A percentile compares a stretch with the other conserved stretches of the same genome.
phyloP scores from a whole-genome alignment of 169 alveolate species.

The Babesia sp. region DNA sequence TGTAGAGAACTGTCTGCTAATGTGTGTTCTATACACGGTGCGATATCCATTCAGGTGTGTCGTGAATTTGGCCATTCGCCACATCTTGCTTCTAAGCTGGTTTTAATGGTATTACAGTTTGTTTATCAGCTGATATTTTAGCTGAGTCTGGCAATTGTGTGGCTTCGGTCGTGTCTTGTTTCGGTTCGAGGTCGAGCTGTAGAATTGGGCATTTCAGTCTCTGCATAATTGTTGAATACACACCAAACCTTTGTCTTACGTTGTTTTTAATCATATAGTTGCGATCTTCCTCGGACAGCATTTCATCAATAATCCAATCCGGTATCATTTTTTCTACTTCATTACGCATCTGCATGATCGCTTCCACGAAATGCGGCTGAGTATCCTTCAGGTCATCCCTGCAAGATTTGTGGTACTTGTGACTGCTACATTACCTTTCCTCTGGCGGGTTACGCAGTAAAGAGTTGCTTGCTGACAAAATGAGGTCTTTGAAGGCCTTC shows the following conservation, averaged over 20 bases:
- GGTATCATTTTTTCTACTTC: slow-evolving; percentile 73
- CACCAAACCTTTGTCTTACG: slow-evolving; percentile 4
- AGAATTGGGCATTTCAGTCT: slow-evolving; percentile 33
- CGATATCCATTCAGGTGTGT: slow-evolving; percentile 3
- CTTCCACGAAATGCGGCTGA: slow-evolving; percentile 62
- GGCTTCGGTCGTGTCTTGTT: slow-evolving; percentile 4
- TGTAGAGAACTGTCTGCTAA: background rate
- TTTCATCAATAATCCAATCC: slow-evolving; percentile 72
- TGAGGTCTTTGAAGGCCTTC: slow-evolving; percentile 66
- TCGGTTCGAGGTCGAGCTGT: slow-evolving; percentile 29
- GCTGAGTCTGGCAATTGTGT: slow-evolving; percentile 14
- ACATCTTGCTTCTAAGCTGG: background rate
- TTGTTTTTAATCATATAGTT: slow-evolving; percentile 48
- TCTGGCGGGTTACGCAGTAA: slow-evolving; percentile 22
- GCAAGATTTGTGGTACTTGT: background rate
- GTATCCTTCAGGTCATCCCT: slow-evolving; percentile 16
- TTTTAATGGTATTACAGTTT: background rate
- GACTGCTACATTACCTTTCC: slow-evolving; percentile 38
- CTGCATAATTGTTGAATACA: slow-evolving; percentile 4
- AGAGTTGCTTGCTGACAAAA: slow-evolving; percentile 37
- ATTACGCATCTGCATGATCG: slow-evolving; percentile 61
- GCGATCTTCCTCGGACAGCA: slow-evolving; percentile 62
- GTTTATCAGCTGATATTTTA: background rate
- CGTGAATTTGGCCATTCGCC: background rate
- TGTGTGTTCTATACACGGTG: slow-evolving; percentile 1